Evolutionary conservation across 257 asterid species (phyloP).

Genomic region (Schizonepeta tenuifolia): DNA sequence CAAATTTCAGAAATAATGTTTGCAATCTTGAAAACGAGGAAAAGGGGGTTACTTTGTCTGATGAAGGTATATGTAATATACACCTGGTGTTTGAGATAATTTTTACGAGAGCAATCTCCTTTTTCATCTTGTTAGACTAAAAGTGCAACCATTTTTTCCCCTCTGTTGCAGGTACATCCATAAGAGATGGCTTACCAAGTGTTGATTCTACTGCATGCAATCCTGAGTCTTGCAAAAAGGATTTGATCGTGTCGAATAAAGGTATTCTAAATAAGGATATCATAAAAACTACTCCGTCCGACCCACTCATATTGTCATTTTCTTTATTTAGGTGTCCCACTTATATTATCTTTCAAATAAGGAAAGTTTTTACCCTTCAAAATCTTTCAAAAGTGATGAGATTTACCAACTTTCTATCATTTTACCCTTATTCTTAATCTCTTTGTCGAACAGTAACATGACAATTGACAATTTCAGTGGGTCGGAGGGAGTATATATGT

Average conservation of each 20-base stretch:
- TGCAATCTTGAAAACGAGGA: constrained; percentile 21
- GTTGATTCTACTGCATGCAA: not conserved
- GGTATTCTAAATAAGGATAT: constrained; percentile 20
- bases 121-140: not conserved
- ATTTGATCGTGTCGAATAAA: constrained; percentile 25
- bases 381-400: too few species aligned
- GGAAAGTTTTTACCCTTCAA: too few species aligned
- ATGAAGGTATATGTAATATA: constrained; percentile 42
- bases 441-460: too few species aligned
- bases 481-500: too few species aligned
- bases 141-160: not conserved
- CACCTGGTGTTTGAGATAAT: not conserved
- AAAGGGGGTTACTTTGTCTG: constrained; percentile 27
- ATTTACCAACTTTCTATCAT: too few species aligned
- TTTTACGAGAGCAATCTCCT: not conserved
- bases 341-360: too few species aligned
- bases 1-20: constrained; percentile 24
- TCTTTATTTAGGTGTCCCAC: too few species aligned
- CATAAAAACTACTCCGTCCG: not conserved
- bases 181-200: constrained; percentile 22
- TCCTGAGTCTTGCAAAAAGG: constrained; percentile 29
- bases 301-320: too few species aligned
- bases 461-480: too few species aligned
- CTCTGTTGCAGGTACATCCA: constrained; percentile 27
- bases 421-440: too few species aligned